Percentiles rank a stretch among this genome's conserved stretches.
Conservation (phyloP, 192 early-diverging fungal species). For the Radiomyces spectabilis region DNA sequence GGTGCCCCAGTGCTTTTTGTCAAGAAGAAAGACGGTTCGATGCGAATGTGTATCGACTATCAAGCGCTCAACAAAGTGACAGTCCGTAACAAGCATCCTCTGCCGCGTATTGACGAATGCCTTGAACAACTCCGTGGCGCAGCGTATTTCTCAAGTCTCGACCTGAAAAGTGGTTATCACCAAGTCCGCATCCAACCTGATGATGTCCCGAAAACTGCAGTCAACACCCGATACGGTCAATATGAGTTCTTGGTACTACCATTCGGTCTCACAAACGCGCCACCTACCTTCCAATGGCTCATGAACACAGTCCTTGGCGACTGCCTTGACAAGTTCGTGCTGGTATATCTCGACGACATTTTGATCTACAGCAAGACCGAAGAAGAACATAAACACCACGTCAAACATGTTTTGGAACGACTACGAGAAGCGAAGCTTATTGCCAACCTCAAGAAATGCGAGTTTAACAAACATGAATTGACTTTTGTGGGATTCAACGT, state of each 20-base stretch:
- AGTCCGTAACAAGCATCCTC: conserved; percentile 34
- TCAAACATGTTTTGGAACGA: too few species aligned
- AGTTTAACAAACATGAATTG: too few species aligned
- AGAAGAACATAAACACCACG: too few species aligned
- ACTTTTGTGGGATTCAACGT: conserved; percentile 23
- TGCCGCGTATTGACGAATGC: conserved; percentile 40
- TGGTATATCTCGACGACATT: too few species aligned
- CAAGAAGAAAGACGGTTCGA: conserved; percentile 21
- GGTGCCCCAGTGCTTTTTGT: conserved; percentile 33
- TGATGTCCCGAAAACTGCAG: conserved; percentile 30
- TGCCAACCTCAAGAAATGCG: too few species aligned
- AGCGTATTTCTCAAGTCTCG: conserved; percentile 32
- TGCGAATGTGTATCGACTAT: conserved; percentile 37
- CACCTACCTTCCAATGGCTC: too few species aligned
- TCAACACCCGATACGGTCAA: conserved; percentile 9
- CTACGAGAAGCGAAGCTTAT: too few species aligned
- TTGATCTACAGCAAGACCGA: too few species aligned
- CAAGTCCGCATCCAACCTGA: conserved; percentile 25
- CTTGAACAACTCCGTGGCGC: conserved; percentile 22
- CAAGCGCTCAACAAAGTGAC: conserved; percentile 36
- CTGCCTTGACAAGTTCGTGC: too few species aligned
- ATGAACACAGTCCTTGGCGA: too few species aligned
- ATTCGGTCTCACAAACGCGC: too few species aligned
- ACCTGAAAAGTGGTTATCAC: conserved; percentile 35
- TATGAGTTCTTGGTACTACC: conserved; percentile 15